Evolutionary conservation across 1,284 basidiomycete species (phyloP).

Genomic region (Ustilago vetiveriae): DNA sequence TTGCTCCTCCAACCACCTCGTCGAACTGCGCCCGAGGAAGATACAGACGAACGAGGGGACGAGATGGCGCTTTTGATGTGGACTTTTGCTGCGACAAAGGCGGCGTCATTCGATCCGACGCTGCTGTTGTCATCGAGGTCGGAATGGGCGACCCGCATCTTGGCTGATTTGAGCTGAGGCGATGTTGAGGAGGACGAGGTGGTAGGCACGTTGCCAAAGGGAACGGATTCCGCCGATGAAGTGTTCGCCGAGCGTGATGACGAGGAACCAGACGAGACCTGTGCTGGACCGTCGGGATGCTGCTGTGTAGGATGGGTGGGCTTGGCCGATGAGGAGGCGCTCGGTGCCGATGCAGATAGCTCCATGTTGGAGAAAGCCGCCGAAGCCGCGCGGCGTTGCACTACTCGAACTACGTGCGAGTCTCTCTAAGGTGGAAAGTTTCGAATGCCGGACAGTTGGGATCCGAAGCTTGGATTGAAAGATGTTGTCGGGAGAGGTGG

Average conservation of each 20-base stretch:
- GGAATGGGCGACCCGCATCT: constrained; percentile 20
- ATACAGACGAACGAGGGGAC: constrained; percentile 47
- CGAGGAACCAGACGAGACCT: constrained; percentile 27
- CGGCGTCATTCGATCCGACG: constrained; percentile 36
- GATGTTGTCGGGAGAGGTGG: too few species aligned
- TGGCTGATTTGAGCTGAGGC: constrained; percentile 19
- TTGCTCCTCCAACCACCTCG: constrained; percentile 44
- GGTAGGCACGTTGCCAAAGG: constrained; percentile 2
- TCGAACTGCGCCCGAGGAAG: constrained; percentile 36
- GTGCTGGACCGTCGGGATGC: constrained; percentile 8
- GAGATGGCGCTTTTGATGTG: constrained; percentile 47
- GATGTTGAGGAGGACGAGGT: constrained; percentile 20
- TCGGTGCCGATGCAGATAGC: constrained; percentile 4
- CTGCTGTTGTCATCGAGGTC: constrained; percentile 46
- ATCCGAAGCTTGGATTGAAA: too few species aligned
- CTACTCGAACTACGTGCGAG: background rate
- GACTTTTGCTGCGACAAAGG: constrained; percentile 21
- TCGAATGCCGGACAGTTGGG: too few species aligned
- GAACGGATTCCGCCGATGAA: constrained; percentile 16
- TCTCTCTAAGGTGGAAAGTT: too few species aligned
- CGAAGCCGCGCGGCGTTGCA: constrained; percentile 3
- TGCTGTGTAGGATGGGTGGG: constrained; percentile 1
- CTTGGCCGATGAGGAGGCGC: constrained; percentile 8
- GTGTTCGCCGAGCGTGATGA: constrained; percentile 29
- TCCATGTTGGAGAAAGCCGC: constrained; percentile 9